Evolutionary conservation across 2,329 filamentous ascomycete species (phyloP).

Genomic region (Aspergillus piperis): DNA sequence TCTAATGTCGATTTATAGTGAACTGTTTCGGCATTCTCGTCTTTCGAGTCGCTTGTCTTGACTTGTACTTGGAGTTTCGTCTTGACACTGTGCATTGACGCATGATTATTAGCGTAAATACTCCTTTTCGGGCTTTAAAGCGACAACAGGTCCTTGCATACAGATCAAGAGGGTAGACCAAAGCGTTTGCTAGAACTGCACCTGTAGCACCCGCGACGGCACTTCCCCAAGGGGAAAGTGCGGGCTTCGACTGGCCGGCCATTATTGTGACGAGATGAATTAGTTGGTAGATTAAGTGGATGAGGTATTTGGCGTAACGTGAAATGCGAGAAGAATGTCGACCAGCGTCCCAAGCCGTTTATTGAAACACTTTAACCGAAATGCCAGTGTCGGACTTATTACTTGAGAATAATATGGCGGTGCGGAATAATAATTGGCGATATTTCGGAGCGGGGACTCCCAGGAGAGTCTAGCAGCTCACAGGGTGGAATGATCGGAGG

Average conservation of each 20-base stretch:
- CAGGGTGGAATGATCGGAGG: background rate
- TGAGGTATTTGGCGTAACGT: background rate
- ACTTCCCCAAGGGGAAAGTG: slow-evolving; percentile 86
- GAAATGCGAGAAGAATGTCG: background rate
- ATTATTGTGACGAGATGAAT: slow-evolving; percentile 36
- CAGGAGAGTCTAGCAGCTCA: background rate
- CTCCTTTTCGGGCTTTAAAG: background rate
- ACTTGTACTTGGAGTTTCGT: slow-evolving; percentile 95
- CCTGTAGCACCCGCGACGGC: slow-evolving; percentile 91
- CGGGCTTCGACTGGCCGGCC: slow-evolving; percentile 64
- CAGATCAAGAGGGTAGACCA: slow-evolving; percentile 97
- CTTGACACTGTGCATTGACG: slow-evolving; percentile 70
- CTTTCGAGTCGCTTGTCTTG: slow-evolving; percentile 58
- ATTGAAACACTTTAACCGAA: background rate
- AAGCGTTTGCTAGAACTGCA: slow-evolving; percentile 88
- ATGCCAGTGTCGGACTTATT: background rate
- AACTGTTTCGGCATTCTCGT: slow-evolving; percentile 52
- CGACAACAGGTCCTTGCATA: slow-evolving; percentile 51
- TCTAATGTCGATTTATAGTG: slow-evolving; percentile 89
- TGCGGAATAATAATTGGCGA: slow-evolving; percentile 2
- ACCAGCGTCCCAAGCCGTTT: background rate
- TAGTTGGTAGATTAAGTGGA: background rate
- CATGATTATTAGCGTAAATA: slow-evolving; percentile 18
- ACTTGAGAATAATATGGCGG: background rate
- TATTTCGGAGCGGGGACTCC: background rate